Base-by-base conservation (phyloP, 1,139 yeast genomes). In the Zygoascus hellenicus region DNA sequence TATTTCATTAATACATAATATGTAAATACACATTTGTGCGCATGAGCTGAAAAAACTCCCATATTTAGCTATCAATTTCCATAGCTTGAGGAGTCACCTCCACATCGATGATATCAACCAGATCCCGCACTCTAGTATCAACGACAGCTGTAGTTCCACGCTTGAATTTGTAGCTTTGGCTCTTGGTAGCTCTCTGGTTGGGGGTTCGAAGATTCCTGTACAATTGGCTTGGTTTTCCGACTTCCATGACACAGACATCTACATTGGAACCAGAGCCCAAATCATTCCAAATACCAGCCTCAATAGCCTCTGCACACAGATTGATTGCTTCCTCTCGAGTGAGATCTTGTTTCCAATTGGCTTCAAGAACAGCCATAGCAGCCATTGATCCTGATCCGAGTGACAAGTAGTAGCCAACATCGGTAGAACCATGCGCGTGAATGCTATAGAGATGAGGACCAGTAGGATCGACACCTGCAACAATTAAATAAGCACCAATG, bases 221-320 rank as follows among this genome's bases (percentile, higher is more conserved):
- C 51, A 90, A 76, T 54, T 76, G 78, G 9, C 97, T 95, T 16
- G 70, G 70, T 58, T 87, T 81, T 54, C 94, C 96, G 39, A 77
- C 71, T 69, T 90, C 97, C 95, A 92, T 88, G 30, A 92, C 97
- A 72, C 97, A 92, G 54, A 92, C 74, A 66, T 92, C 98, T 22
- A 92, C 97, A 62, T 92, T 92, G 30, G 97, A 90, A 63, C 98
- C 98, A 1, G 97, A 90, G 42, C 98, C 98, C 66, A 92, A 77
- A 75, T 92, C 98, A 69, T 92, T 92, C 96, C 97, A 92, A 62
- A 92, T 90, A 77, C 98, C 98, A 30, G 96, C 88, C 69, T 87
- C 88, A 62, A 92, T 92, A 39, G 98, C 98, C 57, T 86, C 89
- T 5, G 96, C 76, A 54, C 96, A 92, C 51, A 92, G 75, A 55